These are phyloP conservation scores for Blastocystis sp. DNA, from an alignment of 352 stramenopile genomes.

Conservation along the genomic window DNA sequence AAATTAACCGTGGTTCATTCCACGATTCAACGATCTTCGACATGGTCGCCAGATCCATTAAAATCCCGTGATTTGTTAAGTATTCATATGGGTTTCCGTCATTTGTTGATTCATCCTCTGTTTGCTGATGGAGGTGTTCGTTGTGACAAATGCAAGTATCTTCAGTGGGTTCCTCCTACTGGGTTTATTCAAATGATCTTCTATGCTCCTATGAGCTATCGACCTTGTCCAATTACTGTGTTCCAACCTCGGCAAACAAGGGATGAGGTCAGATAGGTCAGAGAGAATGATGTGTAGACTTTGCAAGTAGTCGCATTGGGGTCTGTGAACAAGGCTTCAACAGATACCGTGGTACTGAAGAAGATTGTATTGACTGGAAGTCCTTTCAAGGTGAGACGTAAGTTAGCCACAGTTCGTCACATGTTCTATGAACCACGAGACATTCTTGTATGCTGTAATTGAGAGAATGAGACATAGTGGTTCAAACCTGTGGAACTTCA, in stretches of 20 bases:
- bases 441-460: conserved; percentile 69
- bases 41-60: conserved; percentile 71
- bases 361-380: conserved; percentile 93
- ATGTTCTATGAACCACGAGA: conserved; percentile 98
- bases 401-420: conserved; percentile 91
- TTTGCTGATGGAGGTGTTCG: conserved; percentile 96
- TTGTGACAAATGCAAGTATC: conserved; percentile 95
- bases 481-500: conserved; percentile 93
- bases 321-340: conserved; percentile 87
- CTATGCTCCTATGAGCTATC: conserved; percentile 87
- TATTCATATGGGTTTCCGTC: conserved; percentile 90
- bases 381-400: conserved; percentile 93
- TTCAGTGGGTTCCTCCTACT: conserved; percentile 84
- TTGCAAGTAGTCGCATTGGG: conserved; percentile 83
- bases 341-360: conserved; percentile 93
- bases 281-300: neutral
- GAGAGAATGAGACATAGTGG: conserved; percentile 69
- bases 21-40: conserved; percentile 16
- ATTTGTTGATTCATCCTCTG: conserved; percentile 80
- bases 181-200: conserved; percentile 80
- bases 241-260: conserved; percentile 70
- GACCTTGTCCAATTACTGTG: conserved; percentile 86
- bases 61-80: conserved; percentile 89
- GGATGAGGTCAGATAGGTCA: conserved; percentile 1
- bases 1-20: conserved; percentile 58